A percentile compares a stretch with the other conserved stretches of the same genome.
Conservation (phyloP, 1,284 basidiomycete genomes). For the Ganoderma resinaceum region DNA sequence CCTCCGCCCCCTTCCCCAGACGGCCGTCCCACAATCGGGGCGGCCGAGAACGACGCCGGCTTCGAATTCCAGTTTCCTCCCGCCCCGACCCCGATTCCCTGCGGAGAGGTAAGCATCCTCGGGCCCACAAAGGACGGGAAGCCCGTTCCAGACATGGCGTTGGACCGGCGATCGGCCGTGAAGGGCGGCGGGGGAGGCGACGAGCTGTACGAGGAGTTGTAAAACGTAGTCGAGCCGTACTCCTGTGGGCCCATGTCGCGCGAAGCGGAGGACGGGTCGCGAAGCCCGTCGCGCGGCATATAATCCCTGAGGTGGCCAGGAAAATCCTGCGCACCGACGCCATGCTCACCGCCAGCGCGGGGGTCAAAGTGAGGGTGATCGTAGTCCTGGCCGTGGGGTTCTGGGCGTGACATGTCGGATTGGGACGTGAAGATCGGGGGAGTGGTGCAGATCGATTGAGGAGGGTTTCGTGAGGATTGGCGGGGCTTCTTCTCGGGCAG, state of each 20-base stretch:
- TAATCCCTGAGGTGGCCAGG: slow-evolving; percentile 25
- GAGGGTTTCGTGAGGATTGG: slow-evolving; percentile 26
- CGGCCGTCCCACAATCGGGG: slow-evolving; percentile 30
- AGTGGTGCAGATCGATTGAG: slow-evolving; percentile 29
- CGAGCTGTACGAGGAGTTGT: slow-evolving; percentile 28
- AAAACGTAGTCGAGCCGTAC: slow-evolving; percentile 24
- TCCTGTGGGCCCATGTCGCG: slow-evolving; percentile 29
- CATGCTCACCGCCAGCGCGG: slow-evolving; percentile 30
- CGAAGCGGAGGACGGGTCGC: slow-evolving; percentile 19
- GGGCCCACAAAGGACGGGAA: slow-evolving; percentile 35
- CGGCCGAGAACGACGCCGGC: slow-evolving; percentile 30
- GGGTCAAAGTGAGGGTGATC: slow-evolving; percentile 44
- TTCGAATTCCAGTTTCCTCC: slow-evolving; percentile 33
- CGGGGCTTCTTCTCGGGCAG: slow-evolving; percentile 30
- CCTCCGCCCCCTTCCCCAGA: slow-evolving; percentile 29
- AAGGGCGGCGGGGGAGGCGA: slow-evolving; percentile 30
- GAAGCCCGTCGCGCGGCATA: slow-evolving; percentile 24
- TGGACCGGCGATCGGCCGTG: slow-evolving; percentile 34
- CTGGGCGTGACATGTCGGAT: slow-evolving; percentile 47
- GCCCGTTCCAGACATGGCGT: slow-evolving; percentile 27
- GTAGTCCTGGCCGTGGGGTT: slow-evolving; percentile 49
- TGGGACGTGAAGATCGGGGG: slow-evolving; percentile 36
- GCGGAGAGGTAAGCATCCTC: slow-evolving; percentile 32
- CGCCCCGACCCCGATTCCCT: slow-evolving; percentile 32
- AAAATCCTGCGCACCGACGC: slow-evolving; percentile 28